phyloP scores from a whole-genome alignment of 345 rosid genomes.

The Gossypium arboreum region DNA sequence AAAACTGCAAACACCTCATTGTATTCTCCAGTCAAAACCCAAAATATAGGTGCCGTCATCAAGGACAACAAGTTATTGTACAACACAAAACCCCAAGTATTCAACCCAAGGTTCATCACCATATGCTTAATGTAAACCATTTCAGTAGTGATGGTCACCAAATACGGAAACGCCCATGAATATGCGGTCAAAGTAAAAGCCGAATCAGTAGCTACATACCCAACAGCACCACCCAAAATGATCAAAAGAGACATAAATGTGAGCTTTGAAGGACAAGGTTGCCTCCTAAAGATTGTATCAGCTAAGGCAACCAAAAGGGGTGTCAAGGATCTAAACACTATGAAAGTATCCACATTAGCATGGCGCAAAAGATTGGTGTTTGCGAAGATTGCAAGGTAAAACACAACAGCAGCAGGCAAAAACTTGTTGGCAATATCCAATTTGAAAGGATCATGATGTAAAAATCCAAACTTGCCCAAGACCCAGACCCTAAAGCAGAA shows the following conservation, averaged over 20 bases:
- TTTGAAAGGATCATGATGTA: slow-evolving; percentile 80
- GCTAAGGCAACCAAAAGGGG: slow-evolving; percentile 93
- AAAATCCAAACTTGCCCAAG: slow-evolving; percentile 68
- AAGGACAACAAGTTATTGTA: slow-evolving; percentile 84
- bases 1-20: slow-evolving; percentile 60
- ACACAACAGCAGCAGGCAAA: slow-evolving; percentile 85
- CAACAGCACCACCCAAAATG: slow-evolving; percentile 84
- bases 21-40: slow-evolving; percentile 82
- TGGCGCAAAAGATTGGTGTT: slow-evolving; percentile 94
- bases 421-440: slow-evolving; percentile 83
- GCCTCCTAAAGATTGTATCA: slow-evolving; percentile 72
- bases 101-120: slow-evolving; percentile 86
- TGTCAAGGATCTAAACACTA: slow-evolving; percentile 85
- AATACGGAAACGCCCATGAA: slow-evolving; percentile 88
- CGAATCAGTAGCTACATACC: slow-evolving; percentile 91
- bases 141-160: slow-evolving; percentile 81
- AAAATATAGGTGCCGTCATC: slow-evolving; percentile 84
- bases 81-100: slow-evolving; percentile 91
- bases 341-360: slow-evolving; percentile 95
- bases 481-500: slow-evolving; percentile 75
- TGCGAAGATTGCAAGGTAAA: slow-evolving; percentile 92
- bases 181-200: slow-evolving; percentile 81
- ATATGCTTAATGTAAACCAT: slow-evolving; percentile 98
- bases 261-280: slow-evolving; percentile 72
- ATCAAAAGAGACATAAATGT: slow-evolving; percentile 58